These are phyloP conservation scores for Mycotypha africana DNA, from an alignment of 371 early-diverging fungal species.

Conservation along the genomic window DNA sequence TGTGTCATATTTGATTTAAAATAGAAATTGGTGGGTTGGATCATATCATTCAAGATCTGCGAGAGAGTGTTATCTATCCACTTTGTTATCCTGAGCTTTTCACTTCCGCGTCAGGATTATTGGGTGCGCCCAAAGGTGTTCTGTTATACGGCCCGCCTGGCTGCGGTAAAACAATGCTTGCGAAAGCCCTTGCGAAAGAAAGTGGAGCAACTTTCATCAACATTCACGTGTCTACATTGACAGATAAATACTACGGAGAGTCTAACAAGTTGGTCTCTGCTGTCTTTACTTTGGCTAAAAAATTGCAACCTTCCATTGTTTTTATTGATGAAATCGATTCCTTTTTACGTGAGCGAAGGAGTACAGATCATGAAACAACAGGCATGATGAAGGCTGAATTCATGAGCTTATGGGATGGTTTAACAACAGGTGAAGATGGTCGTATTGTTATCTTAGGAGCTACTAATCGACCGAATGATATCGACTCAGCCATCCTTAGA, in stretches of 20 bases:
- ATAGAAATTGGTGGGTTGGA: conserved; percentile 92
- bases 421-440: conserved; percentile 72
- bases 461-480: conserved; percentile 96
- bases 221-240: conserved; percentile 91
- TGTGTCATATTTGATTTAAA: too few species aligned
- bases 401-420: conserved; percentile 97
- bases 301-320: conserved; percentile 92
- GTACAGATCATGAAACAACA: conserved; percentile 92
- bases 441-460: conserved; percentile 89
- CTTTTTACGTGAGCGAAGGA: conserved; percentile 88
- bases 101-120: conserved; percentile 74
- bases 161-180: conserved; percentile 97
- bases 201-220: conserved; percentile 95
- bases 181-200: conserved; percentile 95
- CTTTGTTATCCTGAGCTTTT: conserved; percentile 88
- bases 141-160: conserved; percentile 94
- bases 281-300: conserved; percentile 87
- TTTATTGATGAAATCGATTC: conserved; percentile 98
- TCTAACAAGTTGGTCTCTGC: conserved; percentile 92
- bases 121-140: conserved; percentile 94
- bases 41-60: conserved; percentile 81
- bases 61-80: conserved; percentile 95
- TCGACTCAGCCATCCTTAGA: conserved; percentile 92
- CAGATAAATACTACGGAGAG: conserved; percentile 98
- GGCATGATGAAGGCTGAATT: conserved; percentile 98